phyloP scores from a whole-genome alignment of 1,284 basidiomycete species.

The Malassezia brasiliensis region DNA sequence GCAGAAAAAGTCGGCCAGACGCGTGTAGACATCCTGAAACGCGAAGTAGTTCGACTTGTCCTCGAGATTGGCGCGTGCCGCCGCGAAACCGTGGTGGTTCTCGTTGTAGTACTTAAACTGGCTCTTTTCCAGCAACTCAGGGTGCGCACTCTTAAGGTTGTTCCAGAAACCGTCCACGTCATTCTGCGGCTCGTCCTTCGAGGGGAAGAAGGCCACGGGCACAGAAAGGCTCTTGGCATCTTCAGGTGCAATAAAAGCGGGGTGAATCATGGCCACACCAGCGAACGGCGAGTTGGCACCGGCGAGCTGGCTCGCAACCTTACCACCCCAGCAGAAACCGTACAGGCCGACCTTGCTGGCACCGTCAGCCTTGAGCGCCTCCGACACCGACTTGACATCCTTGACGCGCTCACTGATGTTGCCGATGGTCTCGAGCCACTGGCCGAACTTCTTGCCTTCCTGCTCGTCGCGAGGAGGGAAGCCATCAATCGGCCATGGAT shows the following conservation, averaged over 20 bases:
- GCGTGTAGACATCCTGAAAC: conserved; percentile 59
- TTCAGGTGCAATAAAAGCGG: conserved; percentile 54
- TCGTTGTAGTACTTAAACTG: conserved; percentile 55
- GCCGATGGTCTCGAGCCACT: conserved; percentile 23
- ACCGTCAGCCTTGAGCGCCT: conserved; percentile 53
- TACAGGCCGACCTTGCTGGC: conserved; percentile 52
- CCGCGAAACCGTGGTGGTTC: conserved; percentile 59
- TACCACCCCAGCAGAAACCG: conserved; percentile 51
- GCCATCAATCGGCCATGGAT: conserved; percentile 53
- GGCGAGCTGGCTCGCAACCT: conserved; percentile 20
- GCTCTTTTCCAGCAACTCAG: conserved; percentile 53
- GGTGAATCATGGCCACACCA: conserved; percentile 33
- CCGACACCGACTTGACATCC: conserved; percentile 53
- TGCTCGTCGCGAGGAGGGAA: conserved; percentile 55
- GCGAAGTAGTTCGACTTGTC: conserved; percentile 60
- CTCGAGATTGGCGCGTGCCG: conserved; percentile 60
- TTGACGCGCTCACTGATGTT: conserved; percentile 52
- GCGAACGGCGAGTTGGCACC: conserved; percentile 24
- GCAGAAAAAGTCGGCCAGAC: conserved; percentile 27
- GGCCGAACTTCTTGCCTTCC: conserved; percentile 53
- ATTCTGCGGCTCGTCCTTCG: conserved; percentile 56
- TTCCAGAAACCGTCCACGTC: conserved; percentile 53
- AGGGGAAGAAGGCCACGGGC: conserved; percentile 58
- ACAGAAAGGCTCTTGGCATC: conserved; percentile 55
- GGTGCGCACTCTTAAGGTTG: conserved; percentile 50